Conservation (phyloP, 176 grass and related monocot genomes). For the Oryza meyeriana region DNA sequence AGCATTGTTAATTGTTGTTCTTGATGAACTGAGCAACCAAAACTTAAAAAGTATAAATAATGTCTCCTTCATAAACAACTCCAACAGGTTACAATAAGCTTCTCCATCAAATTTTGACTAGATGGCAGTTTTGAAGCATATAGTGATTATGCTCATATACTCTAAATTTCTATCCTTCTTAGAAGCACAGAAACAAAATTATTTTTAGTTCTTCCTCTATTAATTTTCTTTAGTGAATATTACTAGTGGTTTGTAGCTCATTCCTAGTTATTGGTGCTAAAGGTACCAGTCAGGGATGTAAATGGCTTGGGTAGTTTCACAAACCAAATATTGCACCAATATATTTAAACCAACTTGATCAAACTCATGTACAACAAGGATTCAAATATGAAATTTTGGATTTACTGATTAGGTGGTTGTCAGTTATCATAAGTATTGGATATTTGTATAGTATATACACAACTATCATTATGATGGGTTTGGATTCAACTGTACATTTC, state of each 20-base stretch:
- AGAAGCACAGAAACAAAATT: not conserved
- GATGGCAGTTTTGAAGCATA: not conserved
- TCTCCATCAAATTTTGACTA: not conserved
- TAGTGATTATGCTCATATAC: not conserved
- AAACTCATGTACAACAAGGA: not conserved
- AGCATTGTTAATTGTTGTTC: not conserved
- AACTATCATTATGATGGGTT: not conserved
- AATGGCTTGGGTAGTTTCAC: not conserved
- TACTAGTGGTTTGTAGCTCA: not conserved
- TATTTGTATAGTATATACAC: not conserved
- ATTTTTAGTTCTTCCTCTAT: not conserved
- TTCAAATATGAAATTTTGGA: conserved; percentile 22
- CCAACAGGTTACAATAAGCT: not conserved
- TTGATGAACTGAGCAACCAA: conserved; percentile 3
- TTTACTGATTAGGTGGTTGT: not conserved
- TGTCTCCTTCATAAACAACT: not conserved
- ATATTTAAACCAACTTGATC: not conserved
- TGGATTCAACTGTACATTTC: not conserved
- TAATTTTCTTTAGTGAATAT: not conserved
- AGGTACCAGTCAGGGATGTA: not conserved
- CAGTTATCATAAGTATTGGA: not conserved
- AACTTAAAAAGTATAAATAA: not conserved
- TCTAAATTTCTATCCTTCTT: not conserved
- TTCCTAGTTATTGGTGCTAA: not conserved
- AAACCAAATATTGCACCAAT: not conserved